Conservation (phyloP, 2,329 filamentous ascomycete species). For the Hymenoscyphus occultus region DNA sequence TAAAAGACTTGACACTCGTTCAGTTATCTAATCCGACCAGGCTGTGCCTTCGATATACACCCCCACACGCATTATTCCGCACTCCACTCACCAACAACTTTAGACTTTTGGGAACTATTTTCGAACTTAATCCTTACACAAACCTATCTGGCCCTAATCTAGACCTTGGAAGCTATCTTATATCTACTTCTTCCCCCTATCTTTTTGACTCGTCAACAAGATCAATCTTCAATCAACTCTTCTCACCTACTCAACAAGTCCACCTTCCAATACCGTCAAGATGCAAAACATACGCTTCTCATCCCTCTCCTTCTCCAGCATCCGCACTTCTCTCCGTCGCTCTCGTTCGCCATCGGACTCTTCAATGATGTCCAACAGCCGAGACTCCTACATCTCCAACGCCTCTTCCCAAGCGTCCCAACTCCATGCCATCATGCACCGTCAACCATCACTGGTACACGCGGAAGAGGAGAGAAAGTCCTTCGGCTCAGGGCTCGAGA, state of each 20-base stretch:
- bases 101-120: background rate
- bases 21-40: constrained; percentile 22
- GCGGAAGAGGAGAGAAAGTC: constrained; percentile 55
- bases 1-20: constrained; percentile 32
- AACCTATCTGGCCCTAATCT: background rate
- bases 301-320: constrained; percentile 49
- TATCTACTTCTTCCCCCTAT: background rate
- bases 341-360: constrained; percentile 42
- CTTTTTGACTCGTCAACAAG: background rate
- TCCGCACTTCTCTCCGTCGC: constrained; percentile 54
- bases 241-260: background rate
- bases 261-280: constrained; percentile 17
- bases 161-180: background rate
- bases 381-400: constrained; percentile 43
- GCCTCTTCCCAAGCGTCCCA: constrained; percentile 39
- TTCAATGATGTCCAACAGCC: constrained; percentile 31
- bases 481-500: constrained; percentile 51
- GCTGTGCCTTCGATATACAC: constrained; percentile 24
- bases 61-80: constrained; percentile 5
- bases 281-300: constrained; percentile 35
- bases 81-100: constrained; percentile 5
- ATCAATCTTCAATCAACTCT: constrained; percentile 4
- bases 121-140: constrained; percentile 5
- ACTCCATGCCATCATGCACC: constrained; percentile 58
- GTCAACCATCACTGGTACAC: constrained; percentile 55